Conservation (phyloP, 2,329 filamentous ascomycete genomes). For the Pseudopyricularia javanii region DNA sequence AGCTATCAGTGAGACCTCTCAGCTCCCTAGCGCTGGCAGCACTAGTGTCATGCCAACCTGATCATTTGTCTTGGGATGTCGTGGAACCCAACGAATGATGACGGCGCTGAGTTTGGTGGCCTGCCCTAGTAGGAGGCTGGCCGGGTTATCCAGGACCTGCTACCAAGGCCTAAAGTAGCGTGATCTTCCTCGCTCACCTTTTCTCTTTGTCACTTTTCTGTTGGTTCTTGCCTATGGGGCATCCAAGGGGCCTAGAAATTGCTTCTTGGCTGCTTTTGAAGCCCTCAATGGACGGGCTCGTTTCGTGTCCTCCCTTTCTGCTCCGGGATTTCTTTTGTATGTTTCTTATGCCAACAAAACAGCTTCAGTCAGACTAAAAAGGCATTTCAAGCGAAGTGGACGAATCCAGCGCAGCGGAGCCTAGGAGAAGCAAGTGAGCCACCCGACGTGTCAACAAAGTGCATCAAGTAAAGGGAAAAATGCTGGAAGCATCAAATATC, state of each 20-base stretch:
- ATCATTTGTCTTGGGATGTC: background rate
- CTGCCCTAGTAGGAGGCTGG: background rate
- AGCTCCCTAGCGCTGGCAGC: background rate
- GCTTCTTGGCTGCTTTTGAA: background rate
- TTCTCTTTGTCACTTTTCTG: background rate
- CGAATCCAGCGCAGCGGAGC: background rate
- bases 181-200: background rate
- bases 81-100: background rate
- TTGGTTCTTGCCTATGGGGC: background rate
- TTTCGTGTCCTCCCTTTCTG: background rate
- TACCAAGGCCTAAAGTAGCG: background rate
- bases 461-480: background rate
- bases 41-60: background rate
- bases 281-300: background rate
- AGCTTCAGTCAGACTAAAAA: background rate
- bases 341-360: background rate
- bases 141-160: background rate
- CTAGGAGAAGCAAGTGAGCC: background rate
- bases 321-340: background rate
- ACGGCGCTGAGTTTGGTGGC: background rate
- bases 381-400: background rate
- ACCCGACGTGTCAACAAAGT: background rate
- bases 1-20: background rate
- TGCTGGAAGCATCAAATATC: background rate
- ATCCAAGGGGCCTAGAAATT: background rate